Evolutionary conservation across 106 monocot species (phyloP).

Genomic region (Dactylorhiza incarnata): DNA sequence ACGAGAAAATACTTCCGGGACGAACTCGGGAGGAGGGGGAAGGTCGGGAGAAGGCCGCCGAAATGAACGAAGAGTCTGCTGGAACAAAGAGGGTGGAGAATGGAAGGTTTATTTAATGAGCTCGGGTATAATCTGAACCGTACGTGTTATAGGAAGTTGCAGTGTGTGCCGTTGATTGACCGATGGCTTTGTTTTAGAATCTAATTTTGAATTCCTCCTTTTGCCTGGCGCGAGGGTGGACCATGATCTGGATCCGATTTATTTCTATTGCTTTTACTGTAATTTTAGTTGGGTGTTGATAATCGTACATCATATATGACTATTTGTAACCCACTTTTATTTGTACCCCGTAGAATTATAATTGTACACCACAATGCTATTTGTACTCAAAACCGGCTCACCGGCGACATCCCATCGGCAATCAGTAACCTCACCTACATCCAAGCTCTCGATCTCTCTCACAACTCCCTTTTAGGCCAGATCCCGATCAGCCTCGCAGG

Average conservation of each 20-base stretch:
- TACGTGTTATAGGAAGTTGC: not conserved
- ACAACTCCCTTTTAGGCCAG: constrained; percentile 55
- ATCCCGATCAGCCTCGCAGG: constrained; percentile 69
- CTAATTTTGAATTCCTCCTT: constrained; percentile 5
- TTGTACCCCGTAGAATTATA: too few species aligned
- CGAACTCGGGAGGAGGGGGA: not conserved
- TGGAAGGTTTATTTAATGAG: not conserved
- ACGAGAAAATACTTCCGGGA: not conserved
- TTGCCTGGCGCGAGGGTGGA: not conserved
- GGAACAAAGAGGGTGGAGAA: not conserved
- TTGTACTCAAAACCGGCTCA: constrained; percentile 54
- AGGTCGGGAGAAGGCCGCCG: not conserved
- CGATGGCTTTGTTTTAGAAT: not conserved
- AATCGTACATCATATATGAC: too few species aligned
- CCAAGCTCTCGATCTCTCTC: constrained; percentile 64
- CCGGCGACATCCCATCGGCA: constrained; percentile 59
- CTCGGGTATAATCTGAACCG: constrained; percentile 4
- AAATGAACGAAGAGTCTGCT: not conserved
- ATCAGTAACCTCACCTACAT: constrained; percentile 91
- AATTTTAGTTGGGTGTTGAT: too few species aligned
- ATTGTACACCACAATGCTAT: too few species aligned
- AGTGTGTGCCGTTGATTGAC: not conserved
- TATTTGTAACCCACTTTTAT: too few species aligned
- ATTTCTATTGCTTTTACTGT: not conserved
- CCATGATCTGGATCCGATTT: constrained; percentile 6